These are phyloP conservation scores for Lotus japonicus DNA, from an alignment of 306 rosid genomes.

Conservation along the genomic window DNA sequence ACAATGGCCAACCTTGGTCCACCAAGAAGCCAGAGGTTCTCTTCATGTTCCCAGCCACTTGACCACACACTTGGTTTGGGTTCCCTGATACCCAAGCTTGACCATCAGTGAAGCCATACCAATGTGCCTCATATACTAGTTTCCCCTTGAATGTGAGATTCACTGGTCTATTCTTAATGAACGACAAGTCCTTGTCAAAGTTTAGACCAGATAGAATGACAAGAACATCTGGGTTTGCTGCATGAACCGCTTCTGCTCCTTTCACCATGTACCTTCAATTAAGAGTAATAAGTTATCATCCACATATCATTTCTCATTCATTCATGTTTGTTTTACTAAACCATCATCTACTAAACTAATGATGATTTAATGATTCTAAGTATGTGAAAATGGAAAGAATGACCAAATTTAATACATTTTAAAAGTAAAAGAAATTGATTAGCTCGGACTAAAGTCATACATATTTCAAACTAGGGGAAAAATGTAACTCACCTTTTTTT, in stretches of 20 bases:
- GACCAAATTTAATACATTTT: too few relatives aligned
- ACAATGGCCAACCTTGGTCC: slow-evolving; percentile 68
- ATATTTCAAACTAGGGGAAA: too few relatives aligned
- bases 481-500: too few relatives aligned
- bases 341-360: too few relatives aligned
- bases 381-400: too few relatives aligned
- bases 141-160: slow-evolving; percentile 51
- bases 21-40: slow-evolving; percentile 49
- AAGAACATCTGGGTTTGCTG: slow-evolving; percentile 67
- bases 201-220: slow-evolving; percentile 73
- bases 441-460: too few relatives aligned
- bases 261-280: slow-evolving; percentile 68
- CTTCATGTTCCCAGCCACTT: slow-evolving; percentile 40
- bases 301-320: neutral
- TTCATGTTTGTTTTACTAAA: neutral
- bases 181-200: slow-evolving; percentile 64
- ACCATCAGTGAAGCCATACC: slow-evolving; percentile 76
- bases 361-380: too few relatives aligned
- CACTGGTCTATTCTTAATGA: slow-evolving; percentile 36
- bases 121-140: slow-evolving; percentile 66
- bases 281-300: neutral
- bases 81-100: slow-evolving; percentile 59
- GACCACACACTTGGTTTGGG: slow-evolving; percentile 83
- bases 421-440: too few relatives aligned
- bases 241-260: slow-evolving; percentile 92